phyloP scores from a whole-genome alignment of 176 grass and related monocot genomes.

The Musa troglodytarum region DNA sequence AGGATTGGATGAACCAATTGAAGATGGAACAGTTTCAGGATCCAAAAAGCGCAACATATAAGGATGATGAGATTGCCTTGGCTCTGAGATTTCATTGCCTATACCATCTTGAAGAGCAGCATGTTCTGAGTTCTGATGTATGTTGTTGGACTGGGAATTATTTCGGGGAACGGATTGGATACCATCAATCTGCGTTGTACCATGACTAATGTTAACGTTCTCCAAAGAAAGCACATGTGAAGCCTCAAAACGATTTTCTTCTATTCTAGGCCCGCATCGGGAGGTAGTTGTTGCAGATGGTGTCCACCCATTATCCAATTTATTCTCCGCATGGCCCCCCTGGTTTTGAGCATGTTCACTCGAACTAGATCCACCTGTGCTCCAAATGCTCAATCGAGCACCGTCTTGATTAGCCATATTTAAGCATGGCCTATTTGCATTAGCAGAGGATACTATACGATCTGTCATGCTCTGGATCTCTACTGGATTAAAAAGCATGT shows the following conservation, averaged over 20 bases:
- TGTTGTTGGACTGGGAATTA: constrained; percentile 25
- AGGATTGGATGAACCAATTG: constrained; percentile 29
- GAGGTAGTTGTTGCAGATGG: constrained; percentile 16
- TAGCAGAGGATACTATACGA: constrained; percentile 14
- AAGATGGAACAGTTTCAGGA: constrained; percentile 31
- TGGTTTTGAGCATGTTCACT: constrained; percentile 30
- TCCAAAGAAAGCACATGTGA: constrained; percentile 32
- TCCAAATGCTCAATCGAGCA: constrained; percentile 43
- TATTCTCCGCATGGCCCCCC: constrained; percentile 25
- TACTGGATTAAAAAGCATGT: constrained; percentile 6
- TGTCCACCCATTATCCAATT: constrained; percentile 30
- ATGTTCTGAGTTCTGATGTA: constrained; percentile 24
- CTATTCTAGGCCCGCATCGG: constrained; percentile 33
- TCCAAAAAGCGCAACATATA: constrained; percentile 32
- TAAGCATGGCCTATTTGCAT: constrained; percentile 28
- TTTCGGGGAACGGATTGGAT: constrained; percentile 25
- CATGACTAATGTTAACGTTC: constrained; percentile 36
- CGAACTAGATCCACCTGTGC: constrained; percentile 44
- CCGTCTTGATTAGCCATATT: constrained; percentile 32
- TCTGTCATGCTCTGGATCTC: constrained; percentile 12
- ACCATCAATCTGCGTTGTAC: constrained; percentile 14
- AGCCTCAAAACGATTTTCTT: constrained; percentile 31
- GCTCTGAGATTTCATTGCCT: constrained; percentile 22
- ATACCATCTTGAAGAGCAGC: constrained; percentile 22
- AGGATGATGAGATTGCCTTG: constrained; percentile 34